A percentile compares a stretch with the other conserved stretches of the same genome.
phyloP scores from a whole-genome alignment of 148 eudicot genomes.

The Rhododendron griersonianum region DNA sequence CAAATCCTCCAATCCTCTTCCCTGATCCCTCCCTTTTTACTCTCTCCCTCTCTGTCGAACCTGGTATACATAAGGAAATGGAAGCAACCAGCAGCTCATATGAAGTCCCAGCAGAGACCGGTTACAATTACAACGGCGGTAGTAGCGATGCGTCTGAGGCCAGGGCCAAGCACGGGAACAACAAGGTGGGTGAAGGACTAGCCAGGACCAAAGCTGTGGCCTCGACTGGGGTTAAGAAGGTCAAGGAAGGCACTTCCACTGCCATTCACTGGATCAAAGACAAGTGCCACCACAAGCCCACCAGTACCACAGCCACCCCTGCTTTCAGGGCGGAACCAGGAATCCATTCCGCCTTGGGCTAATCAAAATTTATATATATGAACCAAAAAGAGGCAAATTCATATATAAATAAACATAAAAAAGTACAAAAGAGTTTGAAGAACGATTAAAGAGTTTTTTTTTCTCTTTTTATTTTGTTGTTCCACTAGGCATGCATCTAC shows the following conservation, averaged over 20 bases:
- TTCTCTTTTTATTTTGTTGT: no score
- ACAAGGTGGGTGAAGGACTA: conserved; percentile 68
- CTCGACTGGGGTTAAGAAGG: conserved; percentile 58
- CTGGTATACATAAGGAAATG: background rate
- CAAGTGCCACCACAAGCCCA: conserved; percentile 50
- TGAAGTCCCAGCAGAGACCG: background rate
- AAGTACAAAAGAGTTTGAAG: no score
- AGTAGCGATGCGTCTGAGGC: background rate
- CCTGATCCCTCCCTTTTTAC: background rate
- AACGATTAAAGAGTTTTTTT: no score
- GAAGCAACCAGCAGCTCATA: conserved; percentile 19
- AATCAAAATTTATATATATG: no score
- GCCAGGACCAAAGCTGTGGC: conserved; percentile 73
- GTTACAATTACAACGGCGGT: conserved; percentile 6
- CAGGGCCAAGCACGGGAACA: conserved; percentile 23
- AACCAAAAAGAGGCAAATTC: no score
- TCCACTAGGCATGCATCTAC: no score
- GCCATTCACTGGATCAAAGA: conserved; percentile 77
- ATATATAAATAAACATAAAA: no score
- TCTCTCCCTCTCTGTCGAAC: background rate
- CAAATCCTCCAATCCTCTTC: background rate
- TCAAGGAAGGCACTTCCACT: conserved; percentile 58
- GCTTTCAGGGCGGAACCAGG: no score
- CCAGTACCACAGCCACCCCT: conserved; percentile 26
- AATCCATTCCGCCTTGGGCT: no score